Percentiles rank a stretch among this genome's conserved stretches.
Evolutionary conservation across 116 monocot genomes (phyloP).

Genomic region (Iris pallida): DNA sequence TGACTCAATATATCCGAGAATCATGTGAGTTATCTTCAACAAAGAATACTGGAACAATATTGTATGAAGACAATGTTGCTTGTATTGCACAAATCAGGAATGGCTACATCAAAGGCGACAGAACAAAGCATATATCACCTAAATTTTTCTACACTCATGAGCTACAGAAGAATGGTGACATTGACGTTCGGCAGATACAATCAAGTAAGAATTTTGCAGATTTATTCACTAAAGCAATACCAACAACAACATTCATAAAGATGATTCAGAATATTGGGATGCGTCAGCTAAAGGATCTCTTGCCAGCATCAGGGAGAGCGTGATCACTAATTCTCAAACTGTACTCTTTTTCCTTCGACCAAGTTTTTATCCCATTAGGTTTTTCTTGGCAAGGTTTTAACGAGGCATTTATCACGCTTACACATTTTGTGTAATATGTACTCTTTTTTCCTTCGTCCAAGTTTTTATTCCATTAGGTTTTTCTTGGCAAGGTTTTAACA

Average conservation of each 20-base stretch:
- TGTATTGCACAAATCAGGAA: constrained; percentile 11
- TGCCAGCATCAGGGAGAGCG: background rate
- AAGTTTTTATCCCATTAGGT: background rate
- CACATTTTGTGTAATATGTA: background rate
- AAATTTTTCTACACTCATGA: constrained; percentile 10
- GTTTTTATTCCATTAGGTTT: background rate
- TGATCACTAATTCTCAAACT: background rate
- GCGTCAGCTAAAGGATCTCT: background rate
- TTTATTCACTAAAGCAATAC: constrained; percentile 7
- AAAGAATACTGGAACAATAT: background rate
- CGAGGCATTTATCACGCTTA: background rate
- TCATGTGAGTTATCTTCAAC: background rate
- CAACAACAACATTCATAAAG: background rate
- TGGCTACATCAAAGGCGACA: constrained; percentile 6
- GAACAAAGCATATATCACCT: constrained; percentile 3
- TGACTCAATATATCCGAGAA: background rate
- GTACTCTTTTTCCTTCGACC: background rate
- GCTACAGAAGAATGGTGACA: constrained; percentile 3
- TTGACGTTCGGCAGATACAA: background rate
- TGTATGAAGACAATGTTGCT: constrained; percentile 6
- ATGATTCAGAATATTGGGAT: background rate
- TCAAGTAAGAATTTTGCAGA: constrained; percentile 2
- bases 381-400: background rate
- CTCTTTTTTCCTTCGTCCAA: background rate
- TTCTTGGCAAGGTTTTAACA: background rate